These are phyloP conservation scores for Dendrobium chrysotoxum DNA, from an alignment of 106 monocot species.

Conservation along the genomic window DNA sequence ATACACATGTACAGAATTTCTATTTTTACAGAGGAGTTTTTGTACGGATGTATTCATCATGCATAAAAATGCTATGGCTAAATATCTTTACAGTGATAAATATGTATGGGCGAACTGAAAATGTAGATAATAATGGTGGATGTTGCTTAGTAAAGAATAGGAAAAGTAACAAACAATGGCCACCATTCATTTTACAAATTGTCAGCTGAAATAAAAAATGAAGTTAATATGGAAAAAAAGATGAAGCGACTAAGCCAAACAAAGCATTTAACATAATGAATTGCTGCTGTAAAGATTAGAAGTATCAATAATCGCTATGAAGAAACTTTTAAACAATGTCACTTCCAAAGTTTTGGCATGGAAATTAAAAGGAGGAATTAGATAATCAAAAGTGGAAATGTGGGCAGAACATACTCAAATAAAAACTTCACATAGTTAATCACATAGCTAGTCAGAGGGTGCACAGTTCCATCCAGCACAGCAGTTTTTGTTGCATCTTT, in stretches of 20 bases:
- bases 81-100: neutral
- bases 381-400: neutral
- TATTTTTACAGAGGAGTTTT: no score
- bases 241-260: neutral
- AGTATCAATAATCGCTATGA: neutral
- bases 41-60: neutral
- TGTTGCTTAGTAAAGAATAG: neutral
- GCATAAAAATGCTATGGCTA: neutral
- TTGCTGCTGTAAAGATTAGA: neutral
- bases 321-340: neutral
- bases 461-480: conserved; percentile 87
- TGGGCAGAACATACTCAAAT: conserved; percentile 29
- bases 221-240: neutral
- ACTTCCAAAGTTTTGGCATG: neutral
- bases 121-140: neutral
- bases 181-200: neutral
- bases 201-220: neutral
- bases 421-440: conserved; percentile 69
- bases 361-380: neutral
- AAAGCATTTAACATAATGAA: neutral
- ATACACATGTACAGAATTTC: neutral
- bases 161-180: neutral
- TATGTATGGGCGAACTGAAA: neutral
- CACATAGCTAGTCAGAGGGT: conserved; percentile 73
- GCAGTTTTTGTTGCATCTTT: conserved; percentile 91